Base-by-base conservation (phyloP, 768 basidiomycete species). In the Leccinum aurantiacum region DNA sequence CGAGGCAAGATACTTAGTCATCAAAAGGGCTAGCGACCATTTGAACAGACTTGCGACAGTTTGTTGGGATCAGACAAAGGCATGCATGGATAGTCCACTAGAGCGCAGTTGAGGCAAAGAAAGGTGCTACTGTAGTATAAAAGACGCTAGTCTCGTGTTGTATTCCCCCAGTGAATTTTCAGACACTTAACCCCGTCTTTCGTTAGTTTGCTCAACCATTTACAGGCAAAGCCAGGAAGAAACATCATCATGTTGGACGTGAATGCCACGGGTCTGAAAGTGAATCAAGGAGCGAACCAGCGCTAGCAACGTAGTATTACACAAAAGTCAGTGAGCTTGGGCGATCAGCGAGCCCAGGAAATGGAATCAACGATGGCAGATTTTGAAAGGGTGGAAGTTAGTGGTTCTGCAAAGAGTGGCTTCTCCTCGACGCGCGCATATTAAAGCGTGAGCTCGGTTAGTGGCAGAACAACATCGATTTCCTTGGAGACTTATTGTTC, bases 401-500 rank as follows among this genome's bases (percentile, higher is more conserved):
- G 31, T 31, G 11, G 31, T 31, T 44, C 22, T 50, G 60, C 54
- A 46, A 50, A 22, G 11, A 27, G 44, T 24, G 14, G 11, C n/a
- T 13, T 6, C 15, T 22, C 25, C n/a, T 33, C 48, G 38, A 49
- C 44, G n/a, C 37, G 24, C 31, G 53, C 0, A 17, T 52, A 49
- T 63, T 62, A 62, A 57, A 56, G n/a, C 5, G 17, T 19, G 29
- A 33, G n/a, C 19, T 31, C 47, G 35, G n/a, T 31, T 13, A 33
- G n/a, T n/a, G n/a, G 38, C 33, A 14, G 51, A 52, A 49, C 46
- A 19, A 49, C 35, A 6, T 29, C 47, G 27, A 71, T 69, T 63
- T 54, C 64, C 63, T 66, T 65, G 70, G 64, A 44, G 70, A 71
- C 69, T 14, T 62, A 72, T 74, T 71, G 72, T 71, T 66, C 58